phyloP scores from a whole-genome alignment of 768 basidiomycete genomes.

The Suillus subluteus region DNA sequence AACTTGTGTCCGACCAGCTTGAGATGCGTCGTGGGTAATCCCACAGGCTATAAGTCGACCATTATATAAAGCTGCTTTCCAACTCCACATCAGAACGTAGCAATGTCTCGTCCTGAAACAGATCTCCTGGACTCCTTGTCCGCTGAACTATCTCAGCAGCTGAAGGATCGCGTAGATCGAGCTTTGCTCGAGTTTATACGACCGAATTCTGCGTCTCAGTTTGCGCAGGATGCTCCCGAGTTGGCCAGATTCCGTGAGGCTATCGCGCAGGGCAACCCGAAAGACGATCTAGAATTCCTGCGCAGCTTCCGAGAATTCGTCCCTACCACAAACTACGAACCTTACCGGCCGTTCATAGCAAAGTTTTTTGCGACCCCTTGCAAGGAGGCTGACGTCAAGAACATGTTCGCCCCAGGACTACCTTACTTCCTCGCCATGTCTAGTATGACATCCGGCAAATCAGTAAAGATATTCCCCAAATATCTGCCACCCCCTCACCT shows the following conservation, averaged over 20 bases:
- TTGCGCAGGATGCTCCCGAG: not conserved
- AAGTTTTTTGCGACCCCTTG: constrained; percentile 22
- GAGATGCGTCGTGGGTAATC: not conserved
- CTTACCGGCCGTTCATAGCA: constrained; percentile 19
- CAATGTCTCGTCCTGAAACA: not conserved
- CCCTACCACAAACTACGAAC: constrained; percentile 20
- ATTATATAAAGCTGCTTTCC: not conserved
- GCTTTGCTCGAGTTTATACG: constrained; percentile 6
- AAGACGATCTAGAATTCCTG: constrained; percentile 14
- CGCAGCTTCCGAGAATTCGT: constrained; percentile 14
- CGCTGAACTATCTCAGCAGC: constrained; percentile 1
- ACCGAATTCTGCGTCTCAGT: constrained; percentile 3
- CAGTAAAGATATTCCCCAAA: constrained; percentile 15
- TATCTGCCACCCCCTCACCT: constrained; percentile 12
- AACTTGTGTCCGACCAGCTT: not conserved
- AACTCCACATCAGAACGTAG: not conserved
- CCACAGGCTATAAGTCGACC: not conserved
- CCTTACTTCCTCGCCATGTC: constrained; percentile 17
- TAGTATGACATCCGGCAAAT: constrained; percentile 22
- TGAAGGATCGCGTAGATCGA: not conserved
- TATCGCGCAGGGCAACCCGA: constrained; percentile 5
- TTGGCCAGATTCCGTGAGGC: constrained; percentile 18
- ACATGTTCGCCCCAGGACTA: constrained; percentile 26
- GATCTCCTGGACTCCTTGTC: not conserved
- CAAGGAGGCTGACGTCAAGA: constrained; percentile 21